Conservation (phyloP, 2,329 filamentous ascomycete genomes). For the Thielaviopsis populi region DNA sequence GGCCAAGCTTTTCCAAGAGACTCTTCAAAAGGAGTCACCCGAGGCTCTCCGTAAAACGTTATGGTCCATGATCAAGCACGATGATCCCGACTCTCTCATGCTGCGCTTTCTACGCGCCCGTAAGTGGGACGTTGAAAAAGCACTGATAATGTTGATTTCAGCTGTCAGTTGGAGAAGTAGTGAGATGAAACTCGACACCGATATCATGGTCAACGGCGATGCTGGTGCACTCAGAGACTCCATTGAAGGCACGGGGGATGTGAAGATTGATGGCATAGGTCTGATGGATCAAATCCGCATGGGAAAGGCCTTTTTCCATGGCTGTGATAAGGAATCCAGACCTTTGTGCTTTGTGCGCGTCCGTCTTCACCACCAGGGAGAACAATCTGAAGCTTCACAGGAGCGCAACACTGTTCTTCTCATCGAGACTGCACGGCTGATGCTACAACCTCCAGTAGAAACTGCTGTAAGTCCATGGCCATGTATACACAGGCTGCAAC, state of each 20-base stretch:
- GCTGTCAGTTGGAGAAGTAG: slow-evolving; percentile 81
- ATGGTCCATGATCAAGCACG: slow-evolving; percentile 91
- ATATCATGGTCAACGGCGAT: slow-evolving; percentile 69
- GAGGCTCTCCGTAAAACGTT: slow-evolving; percentile 67
- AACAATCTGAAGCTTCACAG: slow-evolving; percentile 66
- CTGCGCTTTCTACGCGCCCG: slow-evolving; percentile 75
- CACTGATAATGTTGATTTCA: slow-evolving; percentile 83
- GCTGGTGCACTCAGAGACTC: slow-evolving; percentile 40
- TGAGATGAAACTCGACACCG: slow-evolving; percentile 78
- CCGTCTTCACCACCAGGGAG: slow-evolving; percentile 63
- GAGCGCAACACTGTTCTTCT: slow-evolving; percentile 86
- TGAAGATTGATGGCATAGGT: slow-evolving; percentile 55
- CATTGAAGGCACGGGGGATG: slow-evolving; percentile 38
- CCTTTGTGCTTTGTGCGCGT: slow-evolving; percentile 80
- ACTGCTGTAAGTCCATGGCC: slow-evolving; percentile 57
- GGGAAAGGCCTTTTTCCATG: slow-evolving; percentile 89
- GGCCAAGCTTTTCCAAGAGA: slow-evolving; percentile 71
- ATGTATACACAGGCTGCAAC: not conserved
- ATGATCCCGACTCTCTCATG: slow-evolving; percentile 75
- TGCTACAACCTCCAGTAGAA: slow-evolving; percentile 66
- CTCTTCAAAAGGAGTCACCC: slow-evolving; percentile 59
- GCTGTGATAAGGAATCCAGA: slow-evolving; percentile 65
- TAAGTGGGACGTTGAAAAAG: slow-evolving; percentile 91
- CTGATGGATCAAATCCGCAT: slow-evolving; percentile 72
- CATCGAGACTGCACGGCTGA: slow-evolving; percentile 84